Evolutionary conservation across 768 basidiomycete genomes (phyloP).

Genomic region (Cystobasidium tubakii): DNA sequence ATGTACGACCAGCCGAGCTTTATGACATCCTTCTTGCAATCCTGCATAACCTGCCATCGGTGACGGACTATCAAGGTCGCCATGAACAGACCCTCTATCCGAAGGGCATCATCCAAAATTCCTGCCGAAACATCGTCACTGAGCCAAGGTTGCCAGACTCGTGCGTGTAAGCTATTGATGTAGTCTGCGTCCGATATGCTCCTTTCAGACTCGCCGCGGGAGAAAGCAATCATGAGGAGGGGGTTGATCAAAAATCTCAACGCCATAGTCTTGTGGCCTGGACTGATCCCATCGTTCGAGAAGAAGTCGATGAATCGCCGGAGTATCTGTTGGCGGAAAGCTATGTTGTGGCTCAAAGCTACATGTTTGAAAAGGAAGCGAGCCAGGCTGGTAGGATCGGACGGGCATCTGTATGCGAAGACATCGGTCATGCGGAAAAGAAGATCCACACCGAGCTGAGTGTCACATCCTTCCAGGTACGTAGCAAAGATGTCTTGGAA

Average conservation of each 20-base stretch:
- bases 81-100: conserved; percentile 82
- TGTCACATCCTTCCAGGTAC: conserved; percentile 54
- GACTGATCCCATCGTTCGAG: conserved; percentile 59
- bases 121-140: conserved; percentile 53
- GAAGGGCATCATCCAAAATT: conserved; percentile 67
- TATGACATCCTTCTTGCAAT: conserved; percentile 84
- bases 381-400: conserved; percentile 70
- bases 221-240: conserved; percentile 70
- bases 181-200: conserved; percentile 68
- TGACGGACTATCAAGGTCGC: conserved; percentile 81
- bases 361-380: conserved; percentile 83
- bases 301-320: conserved; percentile 82
- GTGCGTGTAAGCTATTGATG: conserved; percentile 62
- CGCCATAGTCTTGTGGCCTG: conserved; percentile 64
- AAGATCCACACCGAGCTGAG: conserved; percentile 71
- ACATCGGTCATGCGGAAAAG: conserved; percentile 79
- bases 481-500: conserved; percentile 71
- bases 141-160: conserved; percentile 75
- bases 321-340: conserved; percentile 70
- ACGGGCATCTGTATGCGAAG: conserved; percentile 70
- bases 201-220: conserved; percentile 54
- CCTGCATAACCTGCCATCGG: conserved; percentile 70
- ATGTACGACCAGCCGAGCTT: conserved; percentile 88
- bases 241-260: conserved; percentile 79
- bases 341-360: conserved; percentile 62